These are phyloP conservation scores for Phlyctochytrium planicorne DNA, from an alignment of 192 early-diverging fungal genomes.

Conservation along the genomic window DNA sequence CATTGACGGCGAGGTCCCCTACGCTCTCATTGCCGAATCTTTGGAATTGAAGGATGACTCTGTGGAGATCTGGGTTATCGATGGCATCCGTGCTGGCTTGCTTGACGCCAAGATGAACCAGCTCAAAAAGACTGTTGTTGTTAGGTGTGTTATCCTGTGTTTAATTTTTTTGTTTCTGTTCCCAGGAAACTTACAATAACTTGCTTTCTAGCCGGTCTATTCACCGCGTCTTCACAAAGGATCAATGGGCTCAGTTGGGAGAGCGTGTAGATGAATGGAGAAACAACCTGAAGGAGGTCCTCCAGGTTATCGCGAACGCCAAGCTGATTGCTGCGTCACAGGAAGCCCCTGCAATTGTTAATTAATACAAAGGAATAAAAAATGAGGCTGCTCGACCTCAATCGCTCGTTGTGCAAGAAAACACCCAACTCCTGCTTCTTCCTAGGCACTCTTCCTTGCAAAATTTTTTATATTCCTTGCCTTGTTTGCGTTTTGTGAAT, in stretches of 20 bases:
- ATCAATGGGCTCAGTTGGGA: conserved; percentile 79
- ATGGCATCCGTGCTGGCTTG: conserved; percentile 85
- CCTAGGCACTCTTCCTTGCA: not conserved
- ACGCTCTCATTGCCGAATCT: conserved; percentile 68
- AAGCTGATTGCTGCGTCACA: conserved; percentile 15
- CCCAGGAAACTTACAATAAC: conserved; percentile 4
- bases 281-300: conserved; percentile 70
- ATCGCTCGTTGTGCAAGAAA: no score
- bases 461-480: no score
- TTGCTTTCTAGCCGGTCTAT: conserved; percentile 66
- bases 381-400: no score
- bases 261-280: conserved; percentile 76
- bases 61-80: conserved; percentile 95
- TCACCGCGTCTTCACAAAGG: conserved; percentile 76
- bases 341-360: not conserved
- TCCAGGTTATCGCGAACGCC: conserved; percentile 71
- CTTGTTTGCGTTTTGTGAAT: no score
- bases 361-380: no score
- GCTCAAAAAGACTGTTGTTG: conserved; percentile 72
- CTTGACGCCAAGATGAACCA: conserved; percentile 96
- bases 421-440: no score
- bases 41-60: conserved; percentile 75
- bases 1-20: conserved; percentile 66
- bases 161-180: conserved; percentile 16
- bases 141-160: conserved; percentile 37